Conservation (phyloP, 257 asterid species). For the Avicennia marina region DNA sequence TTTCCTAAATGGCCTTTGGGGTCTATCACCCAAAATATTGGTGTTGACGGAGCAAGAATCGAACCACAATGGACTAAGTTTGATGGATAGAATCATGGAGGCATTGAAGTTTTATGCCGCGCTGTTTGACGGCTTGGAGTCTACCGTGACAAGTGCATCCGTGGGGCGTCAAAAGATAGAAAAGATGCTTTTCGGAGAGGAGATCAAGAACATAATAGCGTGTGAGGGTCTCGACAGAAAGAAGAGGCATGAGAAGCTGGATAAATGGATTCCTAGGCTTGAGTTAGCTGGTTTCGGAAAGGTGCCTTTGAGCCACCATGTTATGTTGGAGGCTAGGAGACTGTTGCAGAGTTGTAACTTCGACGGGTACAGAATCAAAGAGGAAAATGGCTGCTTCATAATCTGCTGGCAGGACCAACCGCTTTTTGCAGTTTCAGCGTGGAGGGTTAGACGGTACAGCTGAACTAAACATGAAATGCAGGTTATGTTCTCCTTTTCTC, state of each 20-base stretch:
- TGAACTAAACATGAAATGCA: not conserved
- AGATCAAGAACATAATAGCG: constrained; percentile 60
- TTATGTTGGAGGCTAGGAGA: constrained; percentile 56
- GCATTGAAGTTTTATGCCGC: constrained; percentile 63
- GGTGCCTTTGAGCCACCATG: constrained; percentile 51
- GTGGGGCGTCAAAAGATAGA: constrained; percentile 57
- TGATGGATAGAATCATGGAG: constrained; percentile 59
- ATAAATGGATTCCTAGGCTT: constrained; percentile 58
- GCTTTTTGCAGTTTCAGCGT: constrained; percentile 61
- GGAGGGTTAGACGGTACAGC: constrained; percentile 48
- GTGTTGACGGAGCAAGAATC: constrained; percentile 74
- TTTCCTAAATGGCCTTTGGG: constrained; percentile 39
- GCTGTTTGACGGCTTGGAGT: constrained; percentile 72
- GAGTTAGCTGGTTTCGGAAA: constrained; percentile 56
- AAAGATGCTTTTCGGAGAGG: constrained; percentile 58
- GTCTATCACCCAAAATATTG: constrained; percentile 65
- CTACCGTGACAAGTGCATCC: constrained; percentile 41
- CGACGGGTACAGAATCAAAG: constrained; percentile 50
- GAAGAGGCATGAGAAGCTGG: constrained; percentile 66
- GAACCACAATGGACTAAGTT: constrained; percentile 39
- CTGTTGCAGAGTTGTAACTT: constrained; percentile 49
- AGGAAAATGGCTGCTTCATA: constrained; percentile 52
- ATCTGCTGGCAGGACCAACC: constrained; percentile 79
- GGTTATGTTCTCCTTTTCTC: too few relatives aligned
- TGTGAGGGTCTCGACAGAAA: constrained; percentile 66